These are phyloP conservation scores for Theobroma grandiflorum DNA, from an alignment of 441 rosid species.

Conservation along the genomic window DNA sequence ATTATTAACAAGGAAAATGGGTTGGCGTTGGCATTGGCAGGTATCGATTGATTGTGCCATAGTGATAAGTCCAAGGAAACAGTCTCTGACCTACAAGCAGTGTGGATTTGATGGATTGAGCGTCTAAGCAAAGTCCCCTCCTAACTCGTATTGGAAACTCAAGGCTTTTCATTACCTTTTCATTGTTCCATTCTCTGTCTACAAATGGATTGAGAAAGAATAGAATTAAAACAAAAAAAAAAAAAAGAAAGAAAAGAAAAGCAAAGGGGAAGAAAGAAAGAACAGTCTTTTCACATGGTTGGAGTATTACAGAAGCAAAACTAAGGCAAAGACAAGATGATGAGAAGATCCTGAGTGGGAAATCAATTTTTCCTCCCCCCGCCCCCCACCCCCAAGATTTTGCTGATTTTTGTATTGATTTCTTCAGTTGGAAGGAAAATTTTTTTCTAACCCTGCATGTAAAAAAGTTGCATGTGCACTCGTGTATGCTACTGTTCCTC, in stretches of 20 bases:
- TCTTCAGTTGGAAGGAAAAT: conserved; percentile 28
- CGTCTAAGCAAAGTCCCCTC: conserved; percentile 47
- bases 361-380: background rate
- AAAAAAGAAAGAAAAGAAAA: background rate
- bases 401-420: conserved; percentile 25
- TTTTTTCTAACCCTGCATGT: conserved; percentile 14
- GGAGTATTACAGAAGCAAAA: conserved; percentile 26
- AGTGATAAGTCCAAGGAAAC: conserved; percentile 91
- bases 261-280: background rate
- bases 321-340: background rate
- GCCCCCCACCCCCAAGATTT: background rate
- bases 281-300: conserved; percentile 23
- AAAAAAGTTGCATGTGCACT: conserved; percentile 23
- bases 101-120: conserved; percentile 95
- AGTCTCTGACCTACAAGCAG: conserved; percentile 87
- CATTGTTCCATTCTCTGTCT: conserved; percentile 3
- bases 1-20: background rate
- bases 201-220: conserved; percentile 20
- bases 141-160: background rate
- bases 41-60: conserved; percentile 94
- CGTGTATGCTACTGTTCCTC: background rate
- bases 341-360: conserved; percentile 2
- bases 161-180: background rate
- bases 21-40: conserved; percentile 43
- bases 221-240: background rate